Percentiles rank a stretch among this genome's conserved stretches.
Conservation (phyloP, 306 rosid species). For the Sicyos edulis region DNA sequence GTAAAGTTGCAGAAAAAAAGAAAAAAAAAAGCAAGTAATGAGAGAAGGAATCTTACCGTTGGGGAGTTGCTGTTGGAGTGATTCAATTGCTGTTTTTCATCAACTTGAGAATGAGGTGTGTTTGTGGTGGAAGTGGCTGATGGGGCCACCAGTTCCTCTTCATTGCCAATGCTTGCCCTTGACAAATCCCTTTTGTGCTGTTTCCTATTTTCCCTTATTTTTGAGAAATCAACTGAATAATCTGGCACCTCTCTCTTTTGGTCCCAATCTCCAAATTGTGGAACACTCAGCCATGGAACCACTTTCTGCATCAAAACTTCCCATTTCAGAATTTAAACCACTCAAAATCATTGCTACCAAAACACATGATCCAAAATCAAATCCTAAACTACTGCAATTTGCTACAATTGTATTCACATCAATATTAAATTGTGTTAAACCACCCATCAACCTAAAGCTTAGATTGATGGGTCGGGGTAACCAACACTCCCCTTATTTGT, state of each 20-base stretch:
- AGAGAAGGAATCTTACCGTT: slow-evolving; percentile 24
- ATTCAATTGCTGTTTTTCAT: slow-evolving; percentile 18
- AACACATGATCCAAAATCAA: neutral
- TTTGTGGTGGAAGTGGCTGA: neutral
- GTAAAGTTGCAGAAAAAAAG: slow-evolving; percentile 13
- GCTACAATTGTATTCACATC: neutral
- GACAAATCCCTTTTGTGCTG: slow-evolving; percentile 24
- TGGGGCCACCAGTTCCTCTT: slow-evolving; percentile 21
- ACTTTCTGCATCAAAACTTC: slow-evolving; percentile 16
- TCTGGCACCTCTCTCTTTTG: slow-evolving; percentile 24
- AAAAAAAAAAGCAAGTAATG: neutral
- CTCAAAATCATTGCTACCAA: neutral
- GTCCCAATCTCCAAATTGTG: slow-evolving; percentile 27
- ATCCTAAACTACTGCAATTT: neutral
- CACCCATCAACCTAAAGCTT: too few species aligned
- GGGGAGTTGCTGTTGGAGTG: slow-evolving; percentile 27
- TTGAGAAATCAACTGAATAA: slow-evolving; percentile 25
- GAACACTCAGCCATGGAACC: slow-evolving; percentile 21
- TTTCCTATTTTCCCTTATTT: slow-evolving; percentile 25
- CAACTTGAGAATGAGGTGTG: neutral
- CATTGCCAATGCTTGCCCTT: slow-evolving; percentile 25
- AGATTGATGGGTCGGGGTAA: too few species aligned
- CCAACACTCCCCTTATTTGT: too few species aligned
- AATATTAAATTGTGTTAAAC: too few species aligned
- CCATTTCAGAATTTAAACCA: neutral